Evolutionary conservation across 345 rosid genomes (phyloP), one percentile per base, ranked within the genome.

Genomic region (Populus deltoides): DNA sequence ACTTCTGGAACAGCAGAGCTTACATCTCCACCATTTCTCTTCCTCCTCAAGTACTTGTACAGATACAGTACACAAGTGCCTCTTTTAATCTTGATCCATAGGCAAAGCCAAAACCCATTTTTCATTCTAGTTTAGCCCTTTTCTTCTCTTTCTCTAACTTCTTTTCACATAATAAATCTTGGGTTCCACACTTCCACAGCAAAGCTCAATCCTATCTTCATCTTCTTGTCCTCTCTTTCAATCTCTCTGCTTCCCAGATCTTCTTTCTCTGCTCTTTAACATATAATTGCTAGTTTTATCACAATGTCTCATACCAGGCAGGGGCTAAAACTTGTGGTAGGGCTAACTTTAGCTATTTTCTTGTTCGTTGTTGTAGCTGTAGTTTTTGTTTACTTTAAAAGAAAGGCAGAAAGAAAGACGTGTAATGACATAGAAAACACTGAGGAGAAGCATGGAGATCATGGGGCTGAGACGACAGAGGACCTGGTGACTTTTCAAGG

Each of bases 401-500:
- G 81, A 35, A 53, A 69, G 51, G 68, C 77, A 1, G 70, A 57
- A 66, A 49, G 59, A 1, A 24, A 27, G 16, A 11, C 35, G 80
- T 73, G 74, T 5, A 16, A 63, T 68, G 97, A 87, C 85, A 29
- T 81, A 74, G 94, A 89, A 41, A 76, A 45, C 75, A 62, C 59
- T 5, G 83, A 77, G 79, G 63, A 72, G 27, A 79, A 62, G 73
- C 41, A 61, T 78, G 83, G 55, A 24, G 85, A 74, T 67, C 66
- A 35, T 77, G 76, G 70, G 73, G 49, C 77, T 5, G 81, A 78
- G 55, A 41, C 24, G 11, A 9, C 78, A 29, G 97, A 93, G 88
- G 96, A 90, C 12, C 87, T 92, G 70, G 65, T 89, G 36, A 86
- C 83, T 11, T 95, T 95, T 73, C 86, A 59, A 24, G 94, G 94